Evolutionary conservation across 1,284 basidiomycete genomes (phyloP).

Genomic region (Pyrrhoderma lamaoense): DNA sequence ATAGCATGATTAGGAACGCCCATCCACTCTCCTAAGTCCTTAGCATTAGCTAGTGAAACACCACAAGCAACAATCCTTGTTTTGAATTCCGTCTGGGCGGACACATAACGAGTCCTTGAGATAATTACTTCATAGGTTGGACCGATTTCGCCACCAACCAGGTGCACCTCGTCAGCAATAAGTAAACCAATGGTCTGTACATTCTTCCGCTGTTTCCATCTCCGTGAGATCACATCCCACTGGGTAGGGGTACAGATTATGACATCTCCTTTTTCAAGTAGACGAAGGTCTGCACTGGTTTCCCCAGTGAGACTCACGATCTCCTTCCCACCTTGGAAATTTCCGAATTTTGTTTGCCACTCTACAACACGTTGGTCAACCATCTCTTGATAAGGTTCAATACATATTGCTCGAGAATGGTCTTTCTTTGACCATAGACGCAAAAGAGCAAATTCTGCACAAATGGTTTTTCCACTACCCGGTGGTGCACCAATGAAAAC

Average conservation of each 20-base stretch:
- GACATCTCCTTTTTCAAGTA: conserved; percentile 88
- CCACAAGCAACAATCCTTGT: conserved; percentile 92
- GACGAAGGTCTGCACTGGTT: conserved; percentile 85
- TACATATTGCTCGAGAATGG: conserved; percentile 84
- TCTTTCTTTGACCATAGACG: conserved; percentile 87
- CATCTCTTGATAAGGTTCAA: conserved; percentile 97
- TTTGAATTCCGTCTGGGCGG: conserved; percentile 87
- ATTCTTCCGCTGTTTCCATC: conserved; percentile 97
- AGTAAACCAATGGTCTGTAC: conserved; percentile 90
- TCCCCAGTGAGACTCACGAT: conserved; percentile 92
- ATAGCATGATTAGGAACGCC: conserved; percentile 88
- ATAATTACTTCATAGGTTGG: conserved; percentile 96
- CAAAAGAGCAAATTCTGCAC: conserved; percentile 92
- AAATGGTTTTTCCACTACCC: conserved; percentile 95
- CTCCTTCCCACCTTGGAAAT: conserved; percentile 84
- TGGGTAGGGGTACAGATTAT: conserved; percentile 89
- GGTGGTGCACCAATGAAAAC: conserved; percentile 95
- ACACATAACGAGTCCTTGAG: conserved; percentile 90
- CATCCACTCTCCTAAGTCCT: conserved; percentile 97
- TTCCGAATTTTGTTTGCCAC: conserved; percentile 83
- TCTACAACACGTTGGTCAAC: conserved; percentile 85
- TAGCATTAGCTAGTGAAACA: conserved; percentile 93
- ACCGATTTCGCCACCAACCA: conserved; percentile 88
- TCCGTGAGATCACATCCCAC: conserved; percentile 95
- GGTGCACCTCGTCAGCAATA: conserved; percentile 93